Conservation (phyloP, 495 filamentous ascomycete species). For the Penicillium lividum region DNA sequence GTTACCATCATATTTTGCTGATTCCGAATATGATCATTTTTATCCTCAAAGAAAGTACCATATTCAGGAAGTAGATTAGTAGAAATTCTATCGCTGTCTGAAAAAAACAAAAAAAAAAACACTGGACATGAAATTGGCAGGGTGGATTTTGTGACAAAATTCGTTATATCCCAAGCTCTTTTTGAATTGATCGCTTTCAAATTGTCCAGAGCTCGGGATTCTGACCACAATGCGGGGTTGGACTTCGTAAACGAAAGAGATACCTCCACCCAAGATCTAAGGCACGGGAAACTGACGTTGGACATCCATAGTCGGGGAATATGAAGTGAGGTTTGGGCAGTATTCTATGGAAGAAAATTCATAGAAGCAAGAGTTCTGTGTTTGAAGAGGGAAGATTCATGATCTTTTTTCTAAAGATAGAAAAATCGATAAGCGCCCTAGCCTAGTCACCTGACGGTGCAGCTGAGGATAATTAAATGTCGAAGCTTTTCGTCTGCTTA, state of each 20-base stretch:
- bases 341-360: no score
- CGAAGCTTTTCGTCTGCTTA: no score
- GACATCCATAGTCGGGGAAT: conserved; percentile 21
- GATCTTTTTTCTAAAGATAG: no score
- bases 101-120: conserved; percentile 31
- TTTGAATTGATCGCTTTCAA: conserved; percentile 36
- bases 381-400: no score
- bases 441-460: no score
- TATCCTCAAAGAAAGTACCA: conserved; percentile 12
- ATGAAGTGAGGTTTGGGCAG: background rate
- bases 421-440: no score
- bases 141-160: conserved; percentile 31
- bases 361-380: no score
- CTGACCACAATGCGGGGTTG: conserved; percentile 42
- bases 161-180: conserved; percentile 35
- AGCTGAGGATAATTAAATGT: no score
- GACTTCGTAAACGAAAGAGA: conserved; percentile 42
- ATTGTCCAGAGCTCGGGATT: conserved; percentile 34
- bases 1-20: conserved; percentile 29
- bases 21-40: conserved; percentile 14
- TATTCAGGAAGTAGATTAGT: conserved; percentile 14
- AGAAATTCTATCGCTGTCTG: conserved; percentile 25
- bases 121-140: conserved; percentile 36
- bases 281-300: conserved; percentile 30
- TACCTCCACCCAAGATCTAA: conserved; percentile 39